Evolutionary conservation across 805 yeast genomes (phyloP).

Genomic region (Hanseniaspora taiwanica): DNA sequence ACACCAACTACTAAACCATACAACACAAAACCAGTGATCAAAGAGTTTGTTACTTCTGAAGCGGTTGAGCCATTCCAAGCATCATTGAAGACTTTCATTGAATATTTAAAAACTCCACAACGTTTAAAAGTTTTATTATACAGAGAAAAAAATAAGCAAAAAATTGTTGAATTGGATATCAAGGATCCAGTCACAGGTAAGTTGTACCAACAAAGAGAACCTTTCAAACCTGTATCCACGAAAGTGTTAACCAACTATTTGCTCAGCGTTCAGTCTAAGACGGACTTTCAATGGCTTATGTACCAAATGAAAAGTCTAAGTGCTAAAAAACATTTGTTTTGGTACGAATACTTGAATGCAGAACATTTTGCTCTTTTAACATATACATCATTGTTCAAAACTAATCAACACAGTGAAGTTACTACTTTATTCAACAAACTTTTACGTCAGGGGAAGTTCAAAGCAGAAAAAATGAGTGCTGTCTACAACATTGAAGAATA

Average conservation of each 20-base stretch:
- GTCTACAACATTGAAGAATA: constrained; percentile 1
- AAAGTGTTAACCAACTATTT: constrained; percentile 17
- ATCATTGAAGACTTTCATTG: constrained; percentile 21
- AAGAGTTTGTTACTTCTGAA: not conserved
- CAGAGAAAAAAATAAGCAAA: constrained; percentile 28
- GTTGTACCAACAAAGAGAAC: constrained; percentile 22
- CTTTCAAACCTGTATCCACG: constrained; percentile 21
- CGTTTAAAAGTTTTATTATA: constrained; percentile 27
- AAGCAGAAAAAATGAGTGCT: not conserved
- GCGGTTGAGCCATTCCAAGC: constrained; percentile 3
- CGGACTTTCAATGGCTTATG: constrained; percentile 9
- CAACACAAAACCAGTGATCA: not conserved
- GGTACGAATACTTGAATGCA: not conserved
- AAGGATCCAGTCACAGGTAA: constrained; percentile 24
- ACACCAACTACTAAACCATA: not conserved
- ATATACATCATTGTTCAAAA: not conserved
- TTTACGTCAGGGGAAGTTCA: not conserved
- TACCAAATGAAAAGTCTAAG: not conserved
- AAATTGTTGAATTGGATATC: constrained; percentile 26
- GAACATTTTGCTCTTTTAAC: not conserved
- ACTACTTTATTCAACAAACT: not conserved
- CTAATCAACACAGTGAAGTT: constrained; percentile 1
- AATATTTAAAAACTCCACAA: constrained; percentile 23
- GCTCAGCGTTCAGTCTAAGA: constrained; percentile 9
- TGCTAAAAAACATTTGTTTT: not conserved